phyloP scores from a whole-genome alignment of 768 basidiomycete species.

The Serendipita sp. region DNA sequence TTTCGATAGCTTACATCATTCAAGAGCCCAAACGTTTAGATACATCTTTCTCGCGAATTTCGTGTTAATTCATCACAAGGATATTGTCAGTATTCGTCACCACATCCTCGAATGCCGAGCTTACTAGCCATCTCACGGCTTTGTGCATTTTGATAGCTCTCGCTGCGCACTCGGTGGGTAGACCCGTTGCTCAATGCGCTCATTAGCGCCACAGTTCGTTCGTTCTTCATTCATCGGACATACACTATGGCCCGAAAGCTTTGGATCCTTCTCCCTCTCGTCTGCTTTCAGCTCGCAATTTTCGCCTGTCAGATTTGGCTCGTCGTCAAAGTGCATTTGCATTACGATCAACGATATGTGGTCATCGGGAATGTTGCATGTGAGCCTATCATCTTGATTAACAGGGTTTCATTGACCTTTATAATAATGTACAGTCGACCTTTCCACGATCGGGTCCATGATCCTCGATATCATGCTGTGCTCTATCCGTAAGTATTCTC shows the following conservation, averaged over 20 bases:
- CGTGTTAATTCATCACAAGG: background rate
- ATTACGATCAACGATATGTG: background rate
- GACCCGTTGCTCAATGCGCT: background rate
- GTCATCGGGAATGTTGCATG: background rate
- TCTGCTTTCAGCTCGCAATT: background rate
- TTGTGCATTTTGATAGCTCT: background rate
- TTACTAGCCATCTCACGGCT: background rate
- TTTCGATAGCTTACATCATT: background rate
- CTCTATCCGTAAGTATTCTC: background rate
- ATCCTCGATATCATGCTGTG: background rate
- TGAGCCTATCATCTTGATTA: background rate
- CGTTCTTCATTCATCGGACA: background rate
- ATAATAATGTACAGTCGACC: background rate
- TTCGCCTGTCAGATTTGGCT: background rate
- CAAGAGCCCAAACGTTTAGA: background rate
- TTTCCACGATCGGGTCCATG: background rate
- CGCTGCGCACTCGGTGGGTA: background rate
- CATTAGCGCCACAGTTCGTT: background rate
- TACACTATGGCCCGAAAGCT: background rate
- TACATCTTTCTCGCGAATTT: background rate
- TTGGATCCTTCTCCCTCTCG: background rate
- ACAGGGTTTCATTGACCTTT: background rate
- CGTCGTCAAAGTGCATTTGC: background rate
- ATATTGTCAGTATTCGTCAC: background rate
- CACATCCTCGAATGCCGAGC: too few species aligned